Conservation (phyloP, 164 flowering plant genomes). For the Chimonanthus praecox region DNA sequence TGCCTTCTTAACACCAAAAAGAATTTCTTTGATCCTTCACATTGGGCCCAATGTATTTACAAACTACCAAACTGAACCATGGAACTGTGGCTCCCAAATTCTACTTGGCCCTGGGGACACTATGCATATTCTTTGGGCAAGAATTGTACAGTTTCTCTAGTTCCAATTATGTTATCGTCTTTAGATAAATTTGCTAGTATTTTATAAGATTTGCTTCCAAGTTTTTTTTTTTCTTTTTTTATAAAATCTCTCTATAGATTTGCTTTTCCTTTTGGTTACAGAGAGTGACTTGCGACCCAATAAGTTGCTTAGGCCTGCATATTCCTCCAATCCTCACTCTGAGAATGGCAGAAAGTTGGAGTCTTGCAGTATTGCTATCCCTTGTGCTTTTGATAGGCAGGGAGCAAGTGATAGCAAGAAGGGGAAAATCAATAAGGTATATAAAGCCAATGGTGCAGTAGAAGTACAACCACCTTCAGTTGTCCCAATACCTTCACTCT, state of each 20-base stretch:
- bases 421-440: conserved; percentile 33
- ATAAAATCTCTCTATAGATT: neutral
- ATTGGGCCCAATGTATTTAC: neutral
- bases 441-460: conserved; percentile 43
- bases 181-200: neutral
- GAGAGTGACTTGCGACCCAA: conserved; percentile 39
- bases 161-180: neutral
- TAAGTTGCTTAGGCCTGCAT: conserved; percentile 39
- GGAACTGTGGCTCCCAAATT: neutral
- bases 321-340: conserved; percentile 27
- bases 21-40: neutral
- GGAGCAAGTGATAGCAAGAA: conserved; percentile 22
- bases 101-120: neutral
- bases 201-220: no score
- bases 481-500: conserved; percentile 1
- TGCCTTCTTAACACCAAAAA: neutral
- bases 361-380: conserved; percentile 27
- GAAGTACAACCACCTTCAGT: conserved; percentile 23
- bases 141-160: neutral
- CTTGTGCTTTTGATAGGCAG: conserved; percentile 20
- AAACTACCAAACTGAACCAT: neutral
- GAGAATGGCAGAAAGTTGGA: conserved; percentile 45
- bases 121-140: neutral
- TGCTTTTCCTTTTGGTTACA: conserved; percentile 27
- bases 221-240: no score